Evolutionary conservation across 352 stramenopile genomes (phyloP), one percentile per base, ranked within the genome.

Genomic region (Phytophthora cryptogea): DNA sequence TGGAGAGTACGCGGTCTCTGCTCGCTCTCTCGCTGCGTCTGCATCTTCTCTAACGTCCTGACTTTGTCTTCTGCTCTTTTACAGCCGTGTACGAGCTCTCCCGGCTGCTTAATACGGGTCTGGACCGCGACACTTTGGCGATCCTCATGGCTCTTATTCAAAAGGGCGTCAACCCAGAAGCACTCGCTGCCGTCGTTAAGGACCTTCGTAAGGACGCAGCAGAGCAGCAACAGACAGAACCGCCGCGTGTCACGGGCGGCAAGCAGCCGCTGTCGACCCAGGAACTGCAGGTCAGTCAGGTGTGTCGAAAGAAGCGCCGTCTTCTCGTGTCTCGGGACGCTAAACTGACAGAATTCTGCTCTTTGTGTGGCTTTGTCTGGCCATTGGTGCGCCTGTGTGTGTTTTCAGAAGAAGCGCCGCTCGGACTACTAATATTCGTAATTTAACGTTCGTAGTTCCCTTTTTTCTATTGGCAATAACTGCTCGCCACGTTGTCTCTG

Each of bases 121-220:
- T 97, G 32, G 89, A 97, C 59, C 84, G 83, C 41, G 86, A 97
- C 65, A 96, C 88, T 26, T 72, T 97, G 39, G 76, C 72, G 53
- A 94, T 96, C 61, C 71, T 97, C 55, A 82, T 97, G 63, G 75
- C 85, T 43, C 76, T 97, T 20, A 75, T 95, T 46, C 83, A 97
- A 63, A 92, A 90, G 50, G 90, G 90, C 54, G 89, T 96, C 23
- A 95, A 97, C 70, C 90, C 90, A 0, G 90, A 97, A 54, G 88
- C 88, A 26, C 70, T 97, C 7, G 90, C 90, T 20, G 72, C 78
- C 28, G 88, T 96, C 13, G 88, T 97, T n/a, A 92, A 93, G 70
- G 89, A 97, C 20, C 72, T 97, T n/a, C 78, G 86, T 0, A 84
- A 78, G 47, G 81, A 91, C n/a, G 78, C 83, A 35, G 74, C 71